phyloP scores from a whole-genome alignment of 768 basidiomycete species.

The Termitomyces eurrhizus region DNA sequence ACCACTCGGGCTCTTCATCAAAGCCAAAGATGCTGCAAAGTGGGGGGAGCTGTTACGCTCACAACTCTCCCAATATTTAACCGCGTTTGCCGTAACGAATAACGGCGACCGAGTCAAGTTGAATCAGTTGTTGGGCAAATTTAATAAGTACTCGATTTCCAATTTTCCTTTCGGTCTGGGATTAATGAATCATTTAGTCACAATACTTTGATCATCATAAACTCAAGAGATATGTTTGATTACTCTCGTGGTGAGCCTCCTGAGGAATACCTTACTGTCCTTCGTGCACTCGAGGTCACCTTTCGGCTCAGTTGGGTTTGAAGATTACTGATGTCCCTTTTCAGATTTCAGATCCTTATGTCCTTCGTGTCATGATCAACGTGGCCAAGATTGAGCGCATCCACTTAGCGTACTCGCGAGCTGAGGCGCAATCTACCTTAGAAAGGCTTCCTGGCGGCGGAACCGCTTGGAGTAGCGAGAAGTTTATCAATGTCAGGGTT shows the following conservation, averaged over 20 bases:
- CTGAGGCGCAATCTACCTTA: conserved; percentile 56
- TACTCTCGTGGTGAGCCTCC: conserved; percentile 71
- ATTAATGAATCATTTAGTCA: conserved; percentile 27
- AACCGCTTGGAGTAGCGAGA: conserved; percentile 59
- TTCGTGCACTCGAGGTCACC: conserved; percentile 74
- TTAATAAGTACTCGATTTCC: conserved; percentile 54
- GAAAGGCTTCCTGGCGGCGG: conserved; percentile 43
- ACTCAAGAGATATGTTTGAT: conserved; percentile 77
- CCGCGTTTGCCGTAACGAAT: conserved; percentile 73
- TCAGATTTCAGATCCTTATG: conserved; percentile 74
- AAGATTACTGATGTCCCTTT: conserved; percentile 5
- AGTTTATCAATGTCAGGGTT: conserved; percentile 52
- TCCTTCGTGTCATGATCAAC: conserved; percentile 82
- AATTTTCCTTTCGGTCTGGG: not conserved
- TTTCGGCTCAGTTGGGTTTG: not conserved
- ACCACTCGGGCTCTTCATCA: conserved; percentile 78
- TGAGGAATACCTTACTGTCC: conserved; percentile 58
- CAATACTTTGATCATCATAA: conserved; percentile 54
- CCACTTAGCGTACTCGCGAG: conserved; percentile 61
- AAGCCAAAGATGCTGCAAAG: conserved; percentile 55
- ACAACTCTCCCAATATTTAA: conserved; percentile 56
- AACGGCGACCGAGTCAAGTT: conserved; percentile 55
- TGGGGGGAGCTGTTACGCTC: conserved; percentile 68
- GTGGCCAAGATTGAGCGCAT: conserved; percentile 64
- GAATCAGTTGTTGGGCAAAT: conserved; percentile 49